Evolutionary conservation across 1,284 basidiomycete genomes (phyloP), one percentile per base, ranked within the genome.

Genomic region (Veloporphyrellus conicus): DNA sequence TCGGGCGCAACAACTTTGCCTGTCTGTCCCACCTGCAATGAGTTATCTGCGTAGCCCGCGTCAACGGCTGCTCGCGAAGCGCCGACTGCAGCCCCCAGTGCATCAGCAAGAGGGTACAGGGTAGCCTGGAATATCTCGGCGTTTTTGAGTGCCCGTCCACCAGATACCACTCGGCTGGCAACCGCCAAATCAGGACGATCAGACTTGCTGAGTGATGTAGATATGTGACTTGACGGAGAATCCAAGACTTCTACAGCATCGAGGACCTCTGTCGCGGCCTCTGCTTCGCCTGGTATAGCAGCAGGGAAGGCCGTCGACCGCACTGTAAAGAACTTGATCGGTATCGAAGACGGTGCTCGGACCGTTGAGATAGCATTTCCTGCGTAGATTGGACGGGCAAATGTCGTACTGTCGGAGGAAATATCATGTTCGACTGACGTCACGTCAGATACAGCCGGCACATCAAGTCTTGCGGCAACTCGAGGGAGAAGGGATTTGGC

Each of bases 31-130:
- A 99, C 96, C 74, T 99, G 96, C 49, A 98, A 69, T 7, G 92
- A 95, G 71, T 99, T 99, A 71, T 99, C 96, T 41, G 93, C 93
- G 63, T 99, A 99, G 2, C 96, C 95, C 34, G 93, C 92, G 68
- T 99, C 96, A 31, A 99, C 96, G 12, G 96, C 96, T 9, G 96
- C 96, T 54, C 96, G 84, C 23, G 92, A 95, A 31, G 96, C 96
- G 56, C 96, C 96, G 45, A 99, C 91, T 25, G 95, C 96, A 18
- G 96, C 96, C 48, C 91, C 91, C 28, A 99, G 77, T 11, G 79
- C 83, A 67, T 99, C 96, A 2, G 96, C 61, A 10, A 99, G 79
- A 1, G 96, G 96, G 64, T 95, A 90, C 43, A 99, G 75, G 28
- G 90, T 90, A 48, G 80, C 72, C 48, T 86, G 82, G 72, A 99